Conservation (phyloP, 2,329 filamentous ascomycete species). For the Scopulariopsis brevicaulis region DNA sequence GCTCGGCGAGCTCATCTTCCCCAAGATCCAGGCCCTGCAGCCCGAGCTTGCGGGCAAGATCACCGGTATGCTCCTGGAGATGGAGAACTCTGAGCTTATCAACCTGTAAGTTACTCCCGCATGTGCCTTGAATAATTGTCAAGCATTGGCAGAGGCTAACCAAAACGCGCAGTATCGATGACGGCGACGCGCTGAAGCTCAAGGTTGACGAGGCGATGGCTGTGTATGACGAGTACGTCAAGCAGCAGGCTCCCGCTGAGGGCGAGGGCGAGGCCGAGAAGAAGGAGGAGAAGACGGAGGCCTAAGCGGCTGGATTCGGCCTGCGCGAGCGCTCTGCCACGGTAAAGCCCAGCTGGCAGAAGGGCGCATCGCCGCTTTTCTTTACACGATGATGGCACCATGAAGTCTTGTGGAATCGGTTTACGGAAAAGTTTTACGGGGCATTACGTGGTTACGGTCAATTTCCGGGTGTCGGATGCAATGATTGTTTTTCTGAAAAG, state of each 20-base stretch:
- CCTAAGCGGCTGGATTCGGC: constrained; percentile 14
- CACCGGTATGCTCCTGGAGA: constrained; percentile 98
- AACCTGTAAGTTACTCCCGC: constrained; percentile 64
- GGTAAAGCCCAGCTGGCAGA: background rate
- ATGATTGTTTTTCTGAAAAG: constrained; percentile 3
- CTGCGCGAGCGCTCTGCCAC: background rate
- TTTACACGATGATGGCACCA: constrained; percentile 3
- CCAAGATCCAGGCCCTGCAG: constrained; percentile 93
- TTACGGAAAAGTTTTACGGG: constrained; percentile 6
- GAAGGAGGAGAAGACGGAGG: constrained; percentile 31
- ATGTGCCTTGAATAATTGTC: constrained; percentile 5
- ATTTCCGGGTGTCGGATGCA: constrained; percentile 4
- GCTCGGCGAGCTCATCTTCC: constrained; percentile 94
- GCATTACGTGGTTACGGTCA: constrained; percentile 3
- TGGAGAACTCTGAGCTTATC: constrained; percentile 92
- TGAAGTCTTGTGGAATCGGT: constrained; percentile 1
- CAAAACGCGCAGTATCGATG: constrained; percentile 57
- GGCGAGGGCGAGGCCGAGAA: constrained; percentile 32
- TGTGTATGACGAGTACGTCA: constrained; percentile 98
- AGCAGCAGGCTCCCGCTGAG: constrained; percentile 53
- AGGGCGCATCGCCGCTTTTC: background rate
- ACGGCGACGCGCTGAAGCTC: constrained; percentile 75
- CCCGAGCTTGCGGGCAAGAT: constrained; percentile 97
- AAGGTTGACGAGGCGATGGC: constrained; percentile 97
- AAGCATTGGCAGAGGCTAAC: constrained; percentile 6